Evolutionary conservation across 805 yeast genomes (phyloP), one percentile per base, ranked within the genome.

Genomic region (Debaryomyces prosopidis): DNA sequence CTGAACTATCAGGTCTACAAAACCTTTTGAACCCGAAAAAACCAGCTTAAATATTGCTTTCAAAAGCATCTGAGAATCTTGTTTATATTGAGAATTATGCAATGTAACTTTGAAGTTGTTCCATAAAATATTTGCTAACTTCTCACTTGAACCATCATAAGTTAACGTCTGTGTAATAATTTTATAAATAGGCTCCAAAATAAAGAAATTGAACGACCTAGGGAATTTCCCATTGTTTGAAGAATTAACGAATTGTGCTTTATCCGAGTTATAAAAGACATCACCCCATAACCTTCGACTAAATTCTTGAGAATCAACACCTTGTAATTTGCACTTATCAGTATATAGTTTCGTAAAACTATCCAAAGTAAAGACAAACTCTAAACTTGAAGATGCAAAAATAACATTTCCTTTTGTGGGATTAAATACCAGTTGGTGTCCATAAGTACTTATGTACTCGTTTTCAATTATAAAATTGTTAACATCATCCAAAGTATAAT

Each of bases 141-240:
- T 66, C 5, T 49, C 44, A 3, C 54, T 56, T 4, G 65, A 60
- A 2, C 78, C 65, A 14, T 77, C 77, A 30, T 76, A 71, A 0
- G 89, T 73, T 9, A 92, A 57, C 0, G 87, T 72, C 40, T 79
- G 74, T 0, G 89, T 73, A 31, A 84, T 66, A 7, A 91, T 59
- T 59, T 92, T 91, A 67, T 90, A 92, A 10, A 92, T 56, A 2
- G 98, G 99, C 19, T 80, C 81, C 7, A 90, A 65, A 6, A 94
- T 74, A 53, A 89, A 85, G 37, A 74, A 69, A 5, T 77, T 75
- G 61, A 92, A 87, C 1, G 89, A 60, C 43, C 80, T 34, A 54
- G 67, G 36, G 40, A 48, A 27, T 42, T 49, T 28, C 47, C 62
- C 58, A 23, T 47, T 59, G 39, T 36, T 44, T 43, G 65, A 67